Base-by-base conservation (phyloP, 202 grass and related monocot species). In the Elaeis oleifera region DNA sequence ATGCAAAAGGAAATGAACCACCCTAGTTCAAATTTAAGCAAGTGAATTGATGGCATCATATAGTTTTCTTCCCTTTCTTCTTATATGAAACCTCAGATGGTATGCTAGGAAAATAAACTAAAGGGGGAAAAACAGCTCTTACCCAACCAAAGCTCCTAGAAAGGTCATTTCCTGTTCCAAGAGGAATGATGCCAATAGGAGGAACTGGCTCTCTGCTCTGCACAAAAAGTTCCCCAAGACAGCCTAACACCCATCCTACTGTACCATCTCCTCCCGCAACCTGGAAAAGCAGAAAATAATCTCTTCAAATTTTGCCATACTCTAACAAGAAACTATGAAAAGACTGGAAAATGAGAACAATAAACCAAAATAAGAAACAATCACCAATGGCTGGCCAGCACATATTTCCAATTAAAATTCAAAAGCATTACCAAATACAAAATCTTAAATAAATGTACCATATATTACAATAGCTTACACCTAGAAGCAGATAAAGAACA, bases 101-200 rank as follows among this genome's bases (percentile, higher is more conserved):
- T 63, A 51, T 72, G 27, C 57, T 24, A 23, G 19, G 16, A 50
- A 21, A 4, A 48, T 19, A 24, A 24, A 16, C 44, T 24, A 56
- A 53, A 63, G 66, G 7, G 54, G 66, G 16, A 51, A 3, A 39
- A 59, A 63, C 19, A 79, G 77, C 69, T 13, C 74, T 71, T 91
- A 97, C 94, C 94, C 94, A 97, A 76, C 84, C 79, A 69, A 89
- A 92, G 73, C 81, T 97, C 74, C 94, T 92, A 61, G 88, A 89
- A 51, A 97, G 85, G 78, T 97, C 88, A 82, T 97, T 97, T 86
- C 92, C 88, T 21, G 88, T 97, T 77, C 92, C 94, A 67, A 97
- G 94, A 56, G 94, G 94, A 77, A 97, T 97, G 48, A 97, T 81
- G 61, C 65, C 80, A 61, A 86, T 72, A 53, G 94, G 88, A 74